Conservation (phyloP, 192 early-diverging fungal species). For the Dimargaris cristalligena region DNA sequence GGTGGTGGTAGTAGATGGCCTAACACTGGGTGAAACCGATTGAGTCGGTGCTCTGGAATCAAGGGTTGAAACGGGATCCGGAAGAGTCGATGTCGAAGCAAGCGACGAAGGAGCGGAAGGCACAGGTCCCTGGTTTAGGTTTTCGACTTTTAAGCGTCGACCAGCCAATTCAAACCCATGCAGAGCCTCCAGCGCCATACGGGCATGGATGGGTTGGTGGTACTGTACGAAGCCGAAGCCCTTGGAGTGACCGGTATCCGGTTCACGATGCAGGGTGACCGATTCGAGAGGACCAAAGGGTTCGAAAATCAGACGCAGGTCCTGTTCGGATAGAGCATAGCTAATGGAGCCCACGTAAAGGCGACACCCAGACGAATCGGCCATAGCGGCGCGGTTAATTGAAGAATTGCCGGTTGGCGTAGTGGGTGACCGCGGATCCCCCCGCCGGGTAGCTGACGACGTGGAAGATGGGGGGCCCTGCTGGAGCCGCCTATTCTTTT, state of each 20-base stretch:
- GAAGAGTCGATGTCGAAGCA: not conserved
- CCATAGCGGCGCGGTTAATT: conserved; percentile 7
- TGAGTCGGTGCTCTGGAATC: not conserved
- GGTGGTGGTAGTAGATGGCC: not conserved
- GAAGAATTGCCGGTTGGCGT: too few species aligned
- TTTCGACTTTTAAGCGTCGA: not conserved
- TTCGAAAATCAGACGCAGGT: conserved; percentile 66
- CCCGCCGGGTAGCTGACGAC: conserved; percentile 15
- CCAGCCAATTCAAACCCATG: conserved; percentile 8
- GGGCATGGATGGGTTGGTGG: conserved; percentile 9
- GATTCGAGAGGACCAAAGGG: conserved; percentile 71
- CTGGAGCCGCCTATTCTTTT: conserved; percentile 73
- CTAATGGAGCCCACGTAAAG: conserved; percentile 45
- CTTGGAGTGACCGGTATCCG: conserved; percentile 49
- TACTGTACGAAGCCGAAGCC: conserved; percentile 73
- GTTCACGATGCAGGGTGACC: conserved; percentile 61
- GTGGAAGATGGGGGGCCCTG: conserved; percentile 23
- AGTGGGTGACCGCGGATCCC: not conserved
- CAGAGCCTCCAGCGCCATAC: not conserved
- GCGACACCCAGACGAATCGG: conserved; percentile 21
- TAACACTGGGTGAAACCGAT: not conserved
- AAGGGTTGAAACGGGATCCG: not conserved
- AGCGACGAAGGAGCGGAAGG: not conserved
- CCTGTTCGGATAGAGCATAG: conserved; percentile 47
- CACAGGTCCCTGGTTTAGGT: not conserved